Evolutionary conservation across 2,329 filamentous ascomycete genomes (phyloP), one percentile per base, ranked within the genome.

Genomic region (Fusarium euwallaceae): DNA sequence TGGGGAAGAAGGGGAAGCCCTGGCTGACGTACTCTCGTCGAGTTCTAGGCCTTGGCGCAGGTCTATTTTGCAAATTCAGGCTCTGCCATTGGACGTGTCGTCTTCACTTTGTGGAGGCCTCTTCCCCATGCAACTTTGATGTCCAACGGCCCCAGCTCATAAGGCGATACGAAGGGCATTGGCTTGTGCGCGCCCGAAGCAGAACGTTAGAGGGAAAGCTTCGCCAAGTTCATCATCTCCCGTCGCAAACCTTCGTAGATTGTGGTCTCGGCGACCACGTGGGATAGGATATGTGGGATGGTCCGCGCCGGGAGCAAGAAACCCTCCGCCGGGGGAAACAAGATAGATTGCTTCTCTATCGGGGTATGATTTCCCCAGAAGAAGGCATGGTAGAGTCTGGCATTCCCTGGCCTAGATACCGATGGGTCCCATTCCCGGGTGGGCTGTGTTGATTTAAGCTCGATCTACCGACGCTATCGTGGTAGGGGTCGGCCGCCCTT

Each of bases 401-500:
- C 36, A 39, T 60, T 37, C 56, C 34, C 32, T 65, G 51, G 17
- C n/a, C 17, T 41, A 12, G n/a, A 16, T 22, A 29, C 16, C 9
- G 32, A 24, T 58, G 32, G 34, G 32, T 58, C 48, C 66, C 20
- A 37, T 61, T n/a, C 48, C 27, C 27, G 20, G 37, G 37, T 62
- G 41, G 71, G 69, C 71, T 61, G 65, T 73, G 71, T 65, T 24
- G 61, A 53, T 41, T 53, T 64, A 56, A 64, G 61, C 43, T 56
- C 45, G 32, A 63, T 39, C 32, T 36, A 41, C 39, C 20, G 59
- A 61, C 32, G 32, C 53, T 56, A 32, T 64, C 71, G 27, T 41
- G 64, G 59, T 64, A 62, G 56, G 68, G 45, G 74, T 76, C 74
- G 74, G 76, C 76, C 76, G 76, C 74, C 62, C 51, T 65, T 63